Base-by-base conservation (phyloP, 306 rosid species). In the Trifolium repens region DNA sequence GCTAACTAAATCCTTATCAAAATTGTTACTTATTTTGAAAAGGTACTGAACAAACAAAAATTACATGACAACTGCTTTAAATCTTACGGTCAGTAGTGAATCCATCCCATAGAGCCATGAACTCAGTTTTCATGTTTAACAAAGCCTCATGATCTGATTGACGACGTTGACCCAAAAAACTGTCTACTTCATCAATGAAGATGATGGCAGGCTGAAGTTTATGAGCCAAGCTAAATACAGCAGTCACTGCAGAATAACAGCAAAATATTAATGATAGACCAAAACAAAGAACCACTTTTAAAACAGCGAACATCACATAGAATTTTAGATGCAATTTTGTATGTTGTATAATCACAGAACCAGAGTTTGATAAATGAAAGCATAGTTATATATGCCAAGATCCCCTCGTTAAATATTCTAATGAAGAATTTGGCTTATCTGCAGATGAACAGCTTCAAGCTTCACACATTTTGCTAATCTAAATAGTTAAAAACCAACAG, bases 31-130 rank as follows among this genome's bases (percentile, higher is more conserved):
- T 60, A 8, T 32, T 40, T 67, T 84, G 60, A 59, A 64, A 30
- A 57, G 9, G 30, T 43, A 13, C 12, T 26, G 19, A 52, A 9
- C 9, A 7, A 75, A 30, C 59, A 2, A 75, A 61, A 67, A 37
- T 73, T 16, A 62, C 34, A 60, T 32, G 27, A 44, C 19, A 52
- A 63, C 7, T 17, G 35, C 52, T 35, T 35, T 17, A 35, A 57
- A 30, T 88, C 98, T 89, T 80, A 96, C 99, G 96, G 82, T 96
- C 98, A 19, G 99, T 96, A 46, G 97, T 92, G 78, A 96, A 96
- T 27, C 99, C 99, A 80, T 96, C 99, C 99, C 99, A 96, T 43
- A 92, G 85, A 65, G 99, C 90, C 99, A 96, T 96, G 82, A 96
- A 96, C 85, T 96, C 99, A 37, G 99, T 92, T 85, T 96, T 96